Percentiles rank a stretch among this genome's conserved stretches.
Evolutionary conservation across 1,139 yeast genomes (phyloP).

Genomic region (Hemisphaericaspora lyxosophila): DNA sequence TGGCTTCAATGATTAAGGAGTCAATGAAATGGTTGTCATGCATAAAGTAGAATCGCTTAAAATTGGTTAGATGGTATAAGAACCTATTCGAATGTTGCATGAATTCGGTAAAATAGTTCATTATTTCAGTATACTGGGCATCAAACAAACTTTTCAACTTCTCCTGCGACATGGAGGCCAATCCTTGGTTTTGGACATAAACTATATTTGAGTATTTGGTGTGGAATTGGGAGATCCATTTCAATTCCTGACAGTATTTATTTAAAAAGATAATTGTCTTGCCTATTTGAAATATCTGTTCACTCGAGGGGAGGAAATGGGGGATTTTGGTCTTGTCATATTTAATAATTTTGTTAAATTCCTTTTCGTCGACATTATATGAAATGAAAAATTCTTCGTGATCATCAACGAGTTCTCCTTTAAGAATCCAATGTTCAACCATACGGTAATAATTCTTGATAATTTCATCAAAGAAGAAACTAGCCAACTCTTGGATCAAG

Average conservation of each 20-base stretch:
- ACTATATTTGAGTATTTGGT: constrained; percentile 36
- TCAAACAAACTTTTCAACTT: constrained; percentile 37
- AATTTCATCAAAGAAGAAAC: constrained; percentile 46
- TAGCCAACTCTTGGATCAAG: constrained; percentile 43
- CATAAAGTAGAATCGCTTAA: constrained; percentile 69
- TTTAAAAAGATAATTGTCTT: constrained; percentile 70
- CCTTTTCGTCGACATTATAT: constrained; percentile 28
- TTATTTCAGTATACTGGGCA: constrained; percentile 57
- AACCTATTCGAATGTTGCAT: constrained; percentile 51
- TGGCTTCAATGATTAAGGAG: constrained; percentile 57
- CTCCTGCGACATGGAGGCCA: constrained; percentile 31
- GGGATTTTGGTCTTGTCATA: constrained; percentile 53
- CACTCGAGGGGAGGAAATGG: constrained; percentile 46
- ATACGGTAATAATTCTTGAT: constrained; percentile 64
- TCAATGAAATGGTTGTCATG: constrained; percentile 79
- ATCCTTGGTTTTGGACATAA: constrained; percentile 28
- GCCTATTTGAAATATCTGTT: constrained; percentile 72
- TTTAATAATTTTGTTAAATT: constrained; percentile 38
- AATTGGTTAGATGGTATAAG: constrained; percentile 55
- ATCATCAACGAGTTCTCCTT: constrained; percentile 60
- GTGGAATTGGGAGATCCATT: constrained; percentile 40
- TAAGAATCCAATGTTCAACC: constrained; percentile 64
- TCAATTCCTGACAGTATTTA: constrained; percentile 52
- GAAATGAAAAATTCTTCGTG: constrained; percentile 72
- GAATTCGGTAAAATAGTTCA: constrained; percentile 51